These are phyloP conservation scores for Trametes meyenii DNA, from an alignment of 768 basidiomycete species.

Conservation along the genomic window DNA sequence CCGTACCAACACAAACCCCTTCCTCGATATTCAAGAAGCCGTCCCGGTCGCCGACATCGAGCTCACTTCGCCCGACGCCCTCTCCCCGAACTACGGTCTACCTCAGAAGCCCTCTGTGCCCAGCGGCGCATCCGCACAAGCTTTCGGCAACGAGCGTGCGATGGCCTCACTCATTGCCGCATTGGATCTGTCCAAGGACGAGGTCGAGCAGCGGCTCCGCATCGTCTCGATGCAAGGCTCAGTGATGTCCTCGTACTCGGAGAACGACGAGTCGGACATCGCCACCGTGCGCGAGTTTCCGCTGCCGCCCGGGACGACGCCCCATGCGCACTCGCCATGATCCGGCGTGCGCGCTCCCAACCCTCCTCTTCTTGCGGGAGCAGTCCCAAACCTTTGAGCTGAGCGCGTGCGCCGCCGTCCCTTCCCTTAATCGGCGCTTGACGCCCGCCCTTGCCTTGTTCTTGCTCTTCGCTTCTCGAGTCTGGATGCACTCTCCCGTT, in stretches of 20 bases:
- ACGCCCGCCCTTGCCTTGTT: constrained; percentile 16
- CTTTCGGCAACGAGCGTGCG: constrained; percentile 50
- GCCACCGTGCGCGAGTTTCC: constrained; percentile 28
- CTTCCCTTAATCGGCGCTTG: constrained; percentile 20
- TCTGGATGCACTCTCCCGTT: constrained; percentile 22
- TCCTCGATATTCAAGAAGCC: constrained; percentile 41
- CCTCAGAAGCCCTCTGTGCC: constrained; percentile 37
- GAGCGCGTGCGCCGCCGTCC: constrained; percentile 26
- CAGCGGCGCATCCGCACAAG: constrained; percentile 38
- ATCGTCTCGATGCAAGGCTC: constrained; percentile 60
- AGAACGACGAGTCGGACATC: constrained; percentile 23
- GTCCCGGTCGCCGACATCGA: constrained; percentile 25
- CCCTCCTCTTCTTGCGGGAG: not conserved
- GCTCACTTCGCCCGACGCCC: constrained; percentile 33
- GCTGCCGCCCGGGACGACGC: constrained; percentile 21
- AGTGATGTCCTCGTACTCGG: constrained; percentile 34
- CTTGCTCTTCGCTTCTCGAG: constrained; percentile 11
- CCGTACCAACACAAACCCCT: constrained; percentile 40
- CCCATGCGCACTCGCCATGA: constrained; percentile 11
- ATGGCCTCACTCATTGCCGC: constrained; percentile 69
- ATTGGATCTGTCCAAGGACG: constrained; percentile 53
- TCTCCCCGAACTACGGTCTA: constrained; percentile 31
- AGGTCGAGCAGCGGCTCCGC: constrained; percentile 52
- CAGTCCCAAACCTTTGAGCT: constrained; percentile 6
- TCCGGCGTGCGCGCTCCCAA: not conserved